phyloP scores from a whole-genome alignment of 2,329 filamentous ascomycete genomes.

The Lachnellula willkommii region DNA sequence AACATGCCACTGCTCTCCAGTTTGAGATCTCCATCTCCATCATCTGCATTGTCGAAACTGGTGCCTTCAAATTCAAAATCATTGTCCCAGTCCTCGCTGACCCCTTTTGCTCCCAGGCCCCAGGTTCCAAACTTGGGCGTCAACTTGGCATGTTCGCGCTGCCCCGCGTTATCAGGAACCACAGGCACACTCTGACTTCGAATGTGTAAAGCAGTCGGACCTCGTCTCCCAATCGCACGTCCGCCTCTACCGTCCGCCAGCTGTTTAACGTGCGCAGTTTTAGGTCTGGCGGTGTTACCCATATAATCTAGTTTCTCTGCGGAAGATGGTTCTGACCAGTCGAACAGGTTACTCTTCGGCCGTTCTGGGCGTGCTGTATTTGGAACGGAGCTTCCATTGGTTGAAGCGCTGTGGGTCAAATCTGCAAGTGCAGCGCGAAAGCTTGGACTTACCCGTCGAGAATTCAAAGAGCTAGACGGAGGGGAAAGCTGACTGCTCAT shows the following conservation, averaged over 20 bases:
- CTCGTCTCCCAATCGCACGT: slow-evolving; percentile 60
- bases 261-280: slow-evolving; percentile 72
- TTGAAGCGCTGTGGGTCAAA: slow-evolving; percentile 44
- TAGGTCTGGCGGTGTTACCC: slow-evolving; percentile 58
- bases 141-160: slow-evolving; percentile 49
- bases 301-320: slow-evolving; percentile 57
- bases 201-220: slow-evolving; percentile 61
- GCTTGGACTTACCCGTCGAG: slow-evolving; percentile 47
- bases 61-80: slow-evolving; percentile 67
- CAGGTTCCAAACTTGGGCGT: slow-evolving; percentile 73
- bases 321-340: slow-evolving; percentile 65
- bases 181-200: slow-evolving; percentile 78
- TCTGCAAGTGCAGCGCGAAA: slow-evolving; percentile 49
- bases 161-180: slow-evolving; percentile 53
- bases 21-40: slow-evolving; percentile 37
- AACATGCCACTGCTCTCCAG: slow-evolving; percentile 48
- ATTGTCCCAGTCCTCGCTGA: slow-evolving; percentile 84
- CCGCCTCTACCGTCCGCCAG: slow-evolving; percentile 66
- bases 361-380: slow-evolving; percentile 50
- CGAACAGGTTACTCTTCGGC: slow-evolving; percentile 66
- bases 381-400: slow-evolving; percentile 30
- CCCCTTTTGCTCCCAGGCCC: slow-evolving; percentile 72
- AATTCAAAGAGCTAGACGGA: slow-evolving; percentile 50
- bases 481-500: slow-evolving; percentile 54
- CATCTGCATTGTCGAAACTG: slow-evolving; percentile 33